These are phyloP conservation scores for Pseudocercospora eumusae DNA, from an alignment of 2,329 filamentous ascomycete genomes.

Conservation along the genomic window DNA sequence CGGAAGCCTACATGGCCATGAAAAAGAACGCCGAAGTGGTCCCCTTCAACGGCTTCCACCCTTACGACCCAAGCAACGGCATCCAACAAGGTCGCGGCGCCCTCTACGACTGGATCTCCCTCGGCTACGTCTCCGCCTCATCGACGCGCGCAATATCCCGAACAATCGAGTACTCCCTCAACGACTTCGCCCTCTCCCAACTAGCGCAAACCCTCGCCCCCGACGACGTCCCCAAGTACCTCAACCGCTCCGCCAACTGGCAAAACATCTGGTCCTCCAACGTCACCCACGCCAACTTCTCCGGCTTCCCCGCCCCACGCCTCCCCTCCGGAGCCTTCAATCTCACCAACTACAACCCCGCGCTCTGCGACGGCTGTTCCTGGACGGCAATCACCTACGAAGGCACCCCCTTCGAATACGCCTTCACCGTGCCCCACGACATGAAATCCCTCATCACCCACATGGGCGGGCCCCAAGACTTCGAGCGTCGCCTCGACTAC, in stretches of 20 bases:
- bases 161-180: constrained; percentile 48
- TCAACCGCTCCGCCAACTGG: constrained; percentile 46
- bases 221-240: constrained; percentile 43
- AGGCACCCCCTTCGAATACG: constrained; percentile 48
- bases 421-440: constrained; percentile 48
- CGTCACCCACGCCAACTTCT: constrained; percentile 41
- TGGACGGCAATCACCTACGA: constrained; percentile 48
- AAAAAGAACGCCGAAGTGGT: constrained; percentile 40
- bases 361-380: constrained; percentile 46
- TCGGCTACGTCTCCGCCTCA: constrained; percentile 45
- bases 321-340: constrained; percentile 36
- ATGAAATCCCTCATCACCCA: constrained; percentile 46
- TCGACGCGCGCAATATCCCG: constrained; percentile 44
- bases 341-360: constrained; percentile 44
- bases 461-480: constrained; percentile 45
- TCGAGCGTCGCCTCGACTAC: constrained; percentile 47
- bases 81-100: constrained; percentile 48
- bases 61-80: constrained; percentile 37
- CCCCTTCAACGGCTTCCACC: constrained; percentile 38
- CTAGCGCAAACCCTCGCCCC: constrained; percentile 47
- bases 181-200: constrained; percentile 48
- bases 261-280: constrained; percentile 46
- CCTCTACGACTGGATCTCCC: constrained; percentile 47
- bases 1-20: constrained; percentile 40
- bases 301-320: constrained; percentile 36